Evolutionary conservation across 2,329 filamentous ascomycete genomes (phyloP), one percentile per base, ranked within the genome.

Genomic region (Cryphonectria japonica): DNA sequence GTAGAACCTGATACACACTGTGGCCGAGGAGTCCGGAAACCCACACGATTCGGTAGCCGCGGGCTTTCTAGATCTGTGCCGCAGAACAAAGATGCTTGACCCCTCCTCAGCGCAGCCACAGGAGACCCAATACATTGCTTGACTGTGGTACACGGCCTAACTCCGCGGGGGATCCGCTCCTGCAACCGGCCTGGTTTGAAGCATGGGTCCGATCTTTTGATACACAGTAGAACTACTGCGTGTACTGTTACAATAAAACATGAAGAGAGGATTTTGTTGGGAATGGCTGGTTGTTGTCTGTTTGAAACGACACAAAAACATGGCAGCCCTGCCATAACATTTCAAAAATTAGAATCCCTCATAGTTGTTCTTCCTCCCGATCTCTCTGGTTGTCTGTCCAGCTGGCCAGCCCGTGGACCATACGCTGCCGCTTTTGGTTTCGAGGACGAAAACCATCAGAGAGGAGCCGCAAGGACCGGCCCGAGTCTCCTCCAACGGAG

Each of bases 401-500:
- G 5, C 19, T 46, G 6, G 43, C 6, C 43, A 7, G 6, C 16
- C 41, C 43, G 43, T 26, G 4, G 4, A 26, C n/a, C n/a, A 26
- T 8, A 26, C 8, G 11, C 50, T 26, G 50, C 50, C 50, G 4
- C 50, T 6, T 1, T 14, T 54, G 7, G 14, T 29, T 57, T 57
- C 52, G 13, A 57, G 26, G n/a, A 57, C n/a, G 52, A 16, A 32
- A 2, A 7, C 26, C 13, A 57, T 57, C 14, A 32, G 5, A 32
- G 26, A 57, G 11, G 26, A 57, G 52, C 26, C 16, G 6, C 14
- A 19, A 8, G 26, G 29, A 16, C 26, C 54, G 26, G 54, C 54
- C 54, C 54, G 54, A 32, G 54, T 59, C 54, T 59, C 4, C 52
- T 34, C 54, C 54, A 59, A 34, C 54, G 54, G 54, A 59, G 29